phyloP scores from a whole-genome alignment of 495 filamentous ascomycete genomes.

The Annulohypoxylon bovei region DNA sequence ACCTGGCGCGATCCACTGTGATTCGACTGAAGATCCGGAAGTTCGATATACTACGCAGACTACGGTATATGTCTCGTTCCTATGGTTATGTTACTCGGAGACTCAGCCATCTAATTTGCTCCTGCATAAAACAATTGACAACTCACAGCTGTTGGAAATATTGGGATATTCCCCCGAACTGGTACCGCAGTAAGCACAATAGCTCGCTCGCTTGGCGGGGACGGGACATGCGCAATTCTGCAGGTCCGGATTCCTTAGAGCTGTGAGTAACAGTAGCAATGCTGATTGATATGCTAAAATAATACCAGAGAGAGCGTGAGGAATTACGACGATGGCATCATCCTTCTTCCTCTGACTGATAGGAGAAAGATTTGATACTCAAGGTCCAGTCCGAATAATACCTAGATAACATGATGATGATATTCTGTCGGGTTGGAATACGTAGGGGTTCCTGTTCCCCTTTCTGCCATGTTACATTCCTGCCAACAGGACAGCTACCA shows the following conservation, averaged over 20 bases:
- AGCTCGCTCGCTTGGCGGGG: slow-evolving; percentile 24
- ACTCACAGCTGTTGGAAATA: slow-evolving; percentile 24
- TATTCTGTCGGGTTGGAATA: not conserved
- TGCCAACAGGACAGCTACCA: slow-evolving; percentile 2
- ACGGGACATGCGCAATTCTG: slow-evolving; percentile 30
- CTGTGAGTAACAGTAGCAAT: slow-evolving; percentile 29
- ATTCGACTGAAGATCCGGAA: slow-evolving; percentile 24
- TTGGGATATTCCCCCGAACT: slow-evolving; percentile 30
- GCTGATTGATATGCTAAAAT: not conserved
- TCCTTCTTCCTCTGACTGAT: slow-evolving; percentile 1
- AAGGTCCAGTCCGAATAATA: slow-evolving; percentile 1
- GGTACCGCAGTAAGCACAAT: slow-evolving; percentile 33
- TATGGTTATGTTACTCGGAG: slow-evolving; percentile 13
- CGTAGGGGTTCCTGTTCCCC: not conserved
- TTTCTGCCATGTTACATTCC: slow-evolving; percentile 3
- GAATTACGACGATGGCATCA: slow-evolving; percentile 18
- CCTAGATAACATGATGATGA: not conserved
- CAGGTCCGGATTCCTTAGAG: slow-evolving; percentile 31
- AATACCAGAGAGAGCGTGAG: not conserved
- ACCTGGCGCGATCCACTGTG: slow-evolving; percentile 24
- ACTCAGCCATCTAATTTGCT: slow-evolving; percentile 35
- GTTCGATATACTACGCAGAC: not conserved
- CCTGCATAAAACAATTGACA: slow-evolving; percentile 40
- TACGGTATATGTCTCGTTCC: slow-evolving; percentile 11
- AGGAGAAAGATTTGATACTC: not conserved